phyloP scores from a whole-genome alignment of 805 yeast species.

The Kluyveromyces siamensis region DNA sequence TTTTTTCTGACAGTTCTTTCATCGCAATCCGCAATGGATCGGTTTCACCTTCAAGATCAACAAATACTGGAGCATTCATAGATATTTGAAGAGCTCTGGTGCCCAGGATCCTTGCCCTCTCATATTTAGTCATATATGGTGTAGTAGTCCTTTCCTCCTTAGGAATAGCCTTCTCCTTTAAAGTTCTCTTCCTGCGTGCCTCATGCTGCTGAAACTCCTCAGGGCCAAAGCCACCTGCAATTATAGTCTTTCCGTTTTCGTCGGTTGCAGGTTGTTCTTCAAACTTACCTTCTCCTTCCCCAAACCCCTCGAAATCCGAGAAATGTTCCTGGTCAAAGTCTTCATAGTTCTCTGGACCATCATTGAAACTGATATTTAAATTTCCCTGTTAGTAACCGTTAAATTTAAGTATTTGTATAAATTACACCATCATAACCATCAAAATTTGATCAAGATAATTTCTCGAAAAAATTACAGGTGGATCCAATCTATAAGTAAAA shows the following conservation, averaged over 20 bases:
- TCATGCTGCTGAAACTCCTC: slow-evolving; percentile 31
- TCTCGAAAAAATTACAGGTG: too few relatives aligned
- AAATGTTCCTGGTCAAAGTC: slow-evolving; percentile 83
- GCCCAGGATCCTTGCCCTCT: slow-evolving; percentile 94
- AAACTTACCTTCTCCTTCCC: slow-evolving; percentile 27
- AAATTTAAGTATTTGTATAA: too few relatives aligned
- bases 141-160: slow-evolving; percentile 87
- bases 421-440: background rate
- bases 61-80: slow-evolving; percentile 96
- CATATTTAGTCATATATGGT: slow-evolving; percentile 98
- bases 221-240: slow-evolving; percentile 62
- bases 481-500: background rate
- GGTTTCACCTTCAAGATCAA: slow-evolving; percentile 97
- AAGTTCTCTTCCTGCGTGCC: slow-evolving; percentile 46
- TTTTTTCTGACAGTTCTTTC: slow-evolving; percentile 91
- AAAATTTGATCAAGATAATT: background rate
- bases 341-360: slow-evolving; percentile 58
- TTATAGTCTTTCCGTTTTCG: slow-evolving; percentile 61
- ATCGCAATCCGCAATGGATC: slow-evolving; percentile 97
- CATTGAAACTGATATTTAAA: slow-evolving; percentile 42
- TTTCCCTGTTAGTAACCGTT: background rate
- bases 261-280: slow-evolving; percentile 30
- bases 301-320: slow-evolving; percentile 57
- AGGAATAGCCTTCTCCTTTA: slow-evolving; percentile 78
- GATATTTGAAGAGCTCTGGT: slow-evolving; percentile 96